phyloP scores from a whole-genome alignment of 441 rosid species.

The Adansonia grandidieri region DNA sequence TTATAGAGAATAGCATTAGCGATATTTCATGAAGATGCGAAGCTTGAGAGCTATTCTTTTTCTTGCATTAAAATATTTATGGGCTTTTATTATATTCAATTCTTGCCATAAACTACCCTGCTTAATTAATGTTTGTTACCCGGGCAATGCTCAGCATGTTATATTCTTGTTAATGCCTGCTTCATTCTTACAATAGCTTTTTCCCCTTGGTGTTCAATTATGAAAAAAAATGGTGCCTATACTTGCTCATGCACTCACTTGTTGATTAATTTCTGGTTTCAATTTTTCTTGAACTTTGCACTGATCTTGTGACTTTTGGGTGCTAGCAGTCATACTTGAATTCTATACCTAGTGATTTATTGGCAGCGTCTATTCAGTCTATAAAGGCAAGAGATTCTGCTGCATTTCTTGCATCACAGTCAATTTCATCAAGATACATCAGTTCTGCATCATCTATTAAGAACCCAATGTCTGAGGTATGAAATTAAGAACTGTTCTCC shows the following conservation, averaged over 20 bases:
- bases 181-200: background rate
- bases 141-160: background rate
- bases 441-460: slow-evolving; percentile 32
- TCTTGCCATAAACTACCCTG: background rate
- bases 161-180: background rate
- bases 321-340: slow-evolving; percentile 36
- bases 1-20: background rate
- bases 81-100: background rate
- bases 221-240: background rate
- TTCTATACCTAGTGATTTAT: slow-evolving; percentile 29
- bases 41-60: background rate
- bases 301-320: slow-evolving; percentile 20
- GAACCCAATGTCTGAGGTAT: slow-evolving; percentile 45
- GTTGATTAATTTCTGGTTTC: slow-evolving; percentile 5
- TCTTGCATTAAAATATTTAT: background rate
- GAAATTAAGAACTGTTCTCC: background rate
- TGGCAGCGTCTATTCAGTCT: slow-evolving; percentile 23
- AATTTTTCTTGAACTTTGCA: slow-evolving; percentile 5
- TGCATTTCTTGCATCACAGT: slow-evolving; percentile 28
- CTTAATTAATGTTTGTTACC: background rate
- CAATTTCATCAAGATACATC: slow-evolving; percentile 34
- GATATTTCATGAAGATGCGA: background rate
- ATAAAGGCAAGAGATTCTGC: slow-evolving; percentile 29
- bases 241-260: background rate
- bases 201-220: background rate